These are phyloP conservation scores for Fragilaria crotonensis DNA, from an alignment of 108 stramenopile species.

Conservation along the genomic window DNA sequence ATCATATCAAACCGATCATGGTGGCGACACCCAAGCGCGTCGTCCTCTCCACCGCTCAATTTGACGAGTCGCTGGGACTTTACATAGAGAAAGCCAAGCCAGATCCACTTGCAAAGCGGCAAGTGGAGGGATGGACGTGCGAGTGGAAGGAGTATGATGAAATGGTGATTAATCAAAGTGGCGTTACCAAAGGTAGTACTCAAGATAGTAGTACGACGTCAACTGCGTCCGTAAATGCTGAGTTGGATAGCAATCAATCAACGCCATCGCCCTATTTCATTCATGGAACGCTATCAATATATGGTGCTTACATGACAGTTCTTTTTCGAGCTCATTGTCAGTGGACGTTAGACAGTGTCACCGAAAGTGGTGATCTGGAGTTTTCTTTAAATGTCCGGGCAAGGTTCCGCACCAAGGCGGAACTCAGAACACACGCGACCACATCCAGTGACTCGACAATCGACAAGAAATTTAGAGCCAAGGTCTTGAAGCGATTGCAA, in stretches of 20 bases:
- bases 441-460: not conserved
- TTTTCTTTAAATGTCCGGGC: not conserved
- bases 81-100: conserved; percentile 58
- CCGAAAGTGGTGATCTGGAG: not conserved
- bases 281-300: conserved; percentile 16
- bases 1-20: no score
- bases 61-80: conserved; percentile 21
- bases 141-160: conserved; percentile 34
- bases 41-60: conserved; percentile 9
- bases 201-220: not conserved
- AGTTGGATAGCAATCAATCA: not conserved
- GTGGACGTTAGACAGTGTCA: conserved; percentile 8
- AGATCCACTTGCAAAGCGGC: conserved; percentile 44
- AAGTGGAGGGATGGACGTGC: conserved; percentile 38
- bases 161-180: not conserved
- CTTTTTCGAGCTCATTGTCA: conserved; percentile 4
- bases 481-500: not conserved
- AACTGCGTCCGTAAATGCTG: not conserved
- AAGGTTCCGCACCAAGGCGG: not conserved
- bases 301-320: conserved; percentile 23
- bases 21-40: no score
- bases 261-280: conserved; percentile 7
- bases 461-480: not conserved
- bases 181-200: not conserved
- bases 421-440: no score